Conservation (phyloP, 1,284 basidiomycete species). For the Pterulicium gracile region DNA sequence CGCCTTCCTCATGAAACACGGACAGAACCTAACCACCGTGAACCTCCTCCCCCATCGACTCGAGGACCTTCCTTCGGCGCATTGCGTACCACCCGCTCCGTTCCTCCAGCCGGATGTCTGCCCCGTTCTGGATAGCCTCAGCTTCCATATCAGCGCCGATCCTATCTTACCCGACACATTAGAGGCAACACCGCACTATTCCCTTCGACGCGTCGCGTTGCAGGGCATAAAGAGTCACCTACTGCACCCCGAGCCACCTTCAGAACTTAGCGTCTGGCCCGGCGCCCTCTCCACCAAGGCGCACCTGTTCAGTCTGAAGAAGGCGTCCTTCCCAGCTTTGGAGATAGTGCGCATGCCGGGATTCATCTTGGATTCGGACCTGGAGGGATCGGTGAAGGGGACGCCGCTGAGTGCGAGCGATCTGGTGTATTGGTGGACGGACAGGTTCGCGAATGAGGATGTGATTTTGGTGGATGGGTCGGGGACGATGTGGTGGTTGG, state of each 20-base stretch:
- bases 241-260: slow-evolving; percentile 27
- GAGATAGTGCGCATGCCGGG: slow-evolving; percentile 35
- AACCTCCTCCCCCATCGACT: slow-evolving; percentile 28
- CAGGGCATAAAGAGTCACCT: slow-evolving; percentile 28
- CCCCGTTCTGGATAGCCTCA: slow-evolving; percentile 31
- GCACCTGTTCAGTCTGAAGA: slow-evolving; percentile 32
- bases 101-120: slow-evolving; percentile 31
- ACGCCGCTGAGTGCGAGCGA: slow-evolving; percentile 11
- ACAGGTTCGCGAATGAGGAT: slow-evolving; percentile 35
- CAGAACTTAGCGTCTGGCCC: slow-evolving; percentile 14
- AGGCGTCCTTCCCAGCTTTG: slow-evolving; percentile 30
- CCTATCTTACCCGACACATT: slow-evolving; percentile 19
- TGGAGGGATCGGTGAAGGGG: slow-evolving; percentile 29
- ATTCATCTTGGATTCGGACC: slow-evolving; percentile 32
- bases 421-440: slow-evolving; percentile 43
- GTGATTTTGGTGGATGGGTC: slow-evolving; percentile 43
- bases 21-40: slow-evolving; percentile 24
- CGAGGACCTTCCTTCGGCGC: slow-evolving; percentile 18
- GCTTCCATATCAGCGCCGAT: slow-evolving; percentile 23
- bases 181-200: slow-evolving; percentile 20
- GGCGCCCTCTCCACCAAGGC: slow-evolving; percentile 18
- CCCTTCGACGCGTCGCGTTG: slow-evolving; percentile 34
- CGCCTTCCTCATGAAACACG: slow-evolving; percentile 30
- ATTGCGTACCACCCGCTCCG: slow-evolving; percentile 25
- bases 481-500: slow-evolving; percentile 38